These are phyloP conservation scores for Elongisporangium prolatum DNA, from an alignment of 352 stramenopile species.

Conservation along the genomic window DNA sequence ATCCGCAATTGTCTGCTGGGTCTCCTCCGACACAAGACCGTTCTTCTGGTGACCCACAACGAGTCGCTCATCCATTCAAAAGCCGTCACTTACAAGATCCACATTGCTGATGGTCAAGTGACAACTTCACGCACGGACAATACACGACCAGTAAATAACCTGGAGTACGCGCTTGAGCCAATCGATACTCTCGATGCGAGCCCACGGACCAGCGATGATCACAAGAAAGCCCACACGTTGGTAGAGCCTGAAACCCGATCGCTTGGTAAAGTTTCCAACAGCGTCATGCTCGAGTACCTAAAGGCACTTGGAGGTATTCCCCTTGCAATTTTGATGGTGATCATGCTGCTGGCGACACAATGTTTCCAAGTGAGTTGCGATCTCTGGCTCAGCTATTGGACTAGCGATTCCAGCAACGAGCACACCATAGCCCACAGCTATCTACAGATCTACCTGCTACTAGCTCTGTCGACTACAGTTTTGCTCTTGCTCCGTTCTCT, in stretches of 20 bases:
- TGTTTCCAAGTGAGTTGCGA: conserved; percentile 13
- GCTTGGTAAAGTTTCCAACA: conserved; percentile 17
- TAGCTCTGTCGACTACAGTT: conserved; percentile 11
- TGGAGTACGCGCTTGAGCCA: not conserved
- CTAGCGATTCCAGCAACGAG: not conserved
- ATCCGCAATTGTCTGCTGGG: conserved; percentile 1
- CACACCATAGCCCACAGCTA: conserved; percentile 5
- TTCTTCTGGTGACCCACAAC: conserved; percentile 6
- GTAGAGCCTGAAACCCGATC: conserved; percentile 18
- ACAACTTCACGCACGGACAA: not conserved
- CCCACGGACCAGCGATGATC: not conserved
- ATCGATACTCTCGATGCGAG: no score
- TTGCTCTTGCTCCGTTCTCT: conserved; percentile 22
- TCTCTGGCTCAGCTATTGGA: conserved; percentile 23
- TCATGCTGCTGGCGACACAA: conserved; percentile 11
- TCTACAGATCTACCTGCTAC: conserved; percentile 18
- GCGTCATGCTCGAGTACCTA: conserved; percentile 24
- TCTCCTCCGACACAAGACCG: conserved; percentile 3
- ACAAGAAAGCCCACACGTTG: not conserved
- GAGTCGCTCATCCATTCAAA: not conserved
- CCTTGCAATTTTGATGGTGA: conserved; percentile 5
- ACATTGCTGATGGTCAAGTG: not conserved
- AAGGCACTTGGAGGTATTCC: conserved; percentile 16
- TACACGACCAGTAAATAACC: not conserved
- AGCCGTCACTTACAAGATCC: not conserved